Evolutionary conservation across 2,329 filamentous ascomycete species (phyloP), one percentile per base, ranked within the genome.

Genomic region (Cordyceps militaris): DNA sequence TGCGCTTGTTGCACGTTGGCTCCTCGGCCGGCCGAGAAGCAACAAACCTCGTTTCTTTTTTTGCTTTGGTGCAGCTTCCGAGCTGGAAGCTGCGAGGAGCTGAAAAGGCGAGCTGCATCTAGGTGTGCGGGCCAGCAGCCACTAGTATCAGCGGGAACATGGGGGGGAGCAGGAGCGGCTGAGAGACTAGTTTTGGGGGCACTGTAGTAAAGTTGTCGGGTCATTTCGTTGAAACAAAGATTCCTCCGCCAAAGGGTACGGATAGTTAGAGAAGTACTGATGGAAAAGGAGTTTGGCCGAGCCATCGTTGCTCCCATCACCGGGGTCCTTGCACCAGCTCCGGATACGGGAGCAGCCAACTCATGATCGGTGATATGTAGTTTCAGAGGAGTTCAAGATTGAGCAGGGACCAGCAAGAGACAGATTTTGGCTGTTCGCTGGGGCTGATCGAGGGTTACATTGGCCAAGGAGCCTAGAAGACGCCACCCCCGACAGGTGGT

Each of bases 381-480:
- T 13, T n/a, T 16, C 34, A 38, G 11, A 32, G 16, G 38, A 23
- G 26, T 44, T 34, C n/a, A n/a, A 52, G 36, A 34, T 52, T 16
- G 36, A 30, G 36, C 36, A 28, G 26, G 36, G n/a, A 44, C 38
- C 38, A 42, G n/a, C 19, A 42, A 42, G 38, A 6, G 11, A 32
- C 6, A 52, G 49, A 42, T 43, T 28, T 23, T 55, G 52, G 52
- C 34, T 30, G 26, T 21, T 19, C 52, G 30, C 32, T 21, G 53
- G 53, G 53, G 53, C 53, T 56, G 53, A 56, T 56, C 53, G 53
- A 46, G 43, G 44, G 53, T 56, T 56, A 56, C 53, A 56, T 56
- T 48, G 53, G 16, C 43, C 21, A 40, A 47, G 32, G 9, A 46
- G 52, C 52, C 53, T 56, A 48, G 43, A 56, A 40, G 34, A 56